Percentiles rank a stretch among this genome's conserved stretches.
phyloP scores from a whole-genome alignment of 2,329 filamentous ascomycete genomes.

The Trichoderma koningiopsis region DNA sequence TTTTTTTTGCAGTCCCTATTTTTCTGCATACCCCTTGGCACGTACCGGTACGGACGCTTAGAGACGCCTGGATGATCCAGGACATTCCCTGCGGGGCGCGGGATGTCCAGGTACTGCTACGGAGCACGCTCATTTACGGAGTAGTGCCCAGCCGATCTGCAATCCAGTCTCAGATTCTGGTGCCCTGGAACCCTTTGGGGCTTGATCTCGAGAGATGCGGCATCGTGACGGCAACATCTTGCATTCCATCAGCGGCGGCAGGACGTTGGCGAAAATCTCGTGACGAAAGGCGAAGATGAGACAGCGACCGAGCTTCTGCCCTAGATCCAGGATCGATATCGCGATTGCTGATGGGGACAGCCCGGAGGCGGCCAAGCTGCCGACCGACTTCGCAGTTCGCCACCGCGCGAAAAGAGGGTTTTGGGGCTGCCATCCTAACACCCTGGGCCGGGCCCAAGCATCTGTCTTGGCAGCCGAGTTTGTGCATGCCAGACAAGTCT shows the following conservation, averaged over 20 bases:
- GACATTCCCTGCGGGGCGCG: conserved; percentile 20
- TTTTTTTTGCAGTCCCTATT: too few species aligned
- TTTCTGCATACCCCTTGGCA: too few species aligned
- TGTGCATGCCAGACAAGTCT: not conserved
- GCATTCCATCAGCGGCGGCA: not conserved
- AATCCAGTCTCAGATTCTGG: conserved; percentile 41
- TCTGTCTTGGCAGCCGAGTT: conserved; percentile 1
- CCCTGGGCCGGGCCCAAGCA: conserved; percentile 7
- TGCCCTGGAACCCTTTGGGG: conserved; percentile 10
- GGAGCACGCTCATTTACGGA: conserved; percentile 30
- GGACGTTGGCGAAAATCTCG: not conserved
- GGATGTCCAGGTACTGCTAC: conserved; percentile 24
- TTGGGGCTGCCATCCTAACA: conserved; percentile 9
- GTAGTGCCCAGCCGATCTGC: conserved; percentile 37
- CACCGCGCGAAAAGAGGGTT: conserved; percentile 16
- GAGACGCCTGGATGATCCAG: not conserved
- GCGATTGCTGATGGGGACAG: conserved; percentile 18
- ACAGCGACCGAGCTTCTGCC: not conserved
- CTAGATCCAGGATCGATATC: conserved; percentile 14
- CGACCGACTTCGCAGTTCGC: conserved; percentile 16
- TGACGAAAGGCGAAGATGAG: not conserved
- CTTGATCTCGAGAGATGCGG: not conserved
- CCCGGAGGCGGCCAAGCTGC: not conserved
- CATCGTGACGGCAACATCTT: not conserved
- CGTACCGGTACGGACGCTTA: not conserved